Evolutionary conservation across 2,329 filamentous ascomycete genomes (phyloP), one percentile per base, ranked within the genome.

Genomic region (Tolypocladium pustulatum): DNA sequence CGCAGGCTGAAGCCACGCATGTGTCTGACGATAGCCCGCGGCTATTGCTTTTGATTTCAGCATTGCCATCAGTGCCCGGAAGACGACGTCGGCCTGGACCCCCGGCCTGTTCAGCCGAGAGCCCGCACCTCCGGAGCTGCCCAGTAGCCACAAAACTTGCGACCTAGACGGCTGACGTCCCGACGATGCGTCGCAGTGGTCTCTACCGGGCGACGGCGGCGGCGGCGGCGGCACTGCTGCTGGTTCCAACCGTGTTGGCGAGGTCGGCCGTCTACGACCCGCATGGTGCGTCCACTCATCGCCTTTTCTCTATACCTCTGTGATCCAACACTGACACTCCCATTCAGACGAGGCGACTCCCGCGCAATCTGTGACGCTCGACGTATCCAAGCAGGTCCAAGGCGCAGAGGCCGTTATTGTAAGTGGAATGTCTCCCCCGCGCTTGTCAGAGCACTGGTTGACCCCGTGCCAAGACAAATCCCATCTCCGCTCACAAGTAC

Each of bases 371-470:
- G 61, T 66, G 34, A 65, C 65, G 17, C 57, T 66, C 54, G 58
- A 61, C 43, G 57, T 66, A n/a, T 60, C 64, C 17, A 59, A 55
- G 36, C 59, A 60, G 52, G 58, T 60, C 15, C 38, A 58, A 32
- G 53, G 60, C 22, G 49, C 60, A 10, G 62, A 66, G 8, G 60
- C 64, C 36, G 56, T 71, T 59, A 56, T 71, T 59, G 68, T 71
- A 59, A 36, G 64, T 56, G 49, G 12, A 5, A 20, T 2, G 7
- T 10, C 6, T 4, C 8, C 6, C 38, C 38, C n/a, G 10, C n/a
- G 22, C 20, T 22, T 9, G n/a, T 43, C 2, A 1, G 10, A 22
- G 40, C 40, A 12, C n/a, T 43, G 13, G n/a, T 20, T 46, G 37
- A 32, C 49, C 7, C 9, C 46, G 36, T 58, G 52, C 63, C 15